These are phyloP conservation scores for Populus ilicifolia DNA, from an alignment of 345 rosid species.

Conservation along the genomic window DNA sequence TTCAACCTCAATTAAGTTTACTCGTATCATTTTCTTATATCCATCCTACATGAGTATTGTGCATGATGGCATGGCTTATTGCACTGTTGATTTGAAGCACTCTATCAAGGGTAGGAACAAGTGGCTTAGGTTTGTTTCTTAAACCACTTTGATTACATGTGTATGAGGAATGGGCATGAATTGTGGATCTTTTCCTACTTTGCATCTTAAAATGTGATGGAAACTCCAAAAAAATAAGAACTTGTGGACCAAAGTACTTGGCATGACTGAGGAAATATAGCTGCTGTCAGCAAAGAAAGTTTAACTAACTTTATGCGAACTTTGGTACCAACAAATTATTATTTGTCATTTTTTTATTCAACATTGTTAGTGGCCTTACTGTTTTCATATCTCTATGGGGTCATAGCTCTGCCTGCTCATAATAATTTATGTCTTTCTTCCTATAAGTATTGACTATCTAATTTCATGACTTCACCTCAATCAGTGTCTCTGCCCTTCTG, in stretches of 20 bases:
- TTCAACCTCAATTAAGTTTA: background rate
- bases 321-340: background rate
- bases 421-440: slow-evolving; percentile 2
- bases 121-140: background rate
- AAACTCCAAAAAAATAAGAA: background rate
- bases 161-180: background rate
- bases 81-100: background rate
- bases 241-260: background rate
- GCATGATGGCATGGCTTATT: background rate
- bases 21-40: background rate
- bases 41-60: background rate
- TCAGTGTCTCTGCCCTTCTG: slow-evolving; percentile 93
- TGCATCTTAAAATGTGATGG: background rate
- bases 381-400: background rate
- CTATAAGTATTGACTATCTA: slow-evolving; percentile 4
- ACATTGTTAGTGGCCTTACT: background rate
- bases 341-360: background rate
- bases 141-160: background rate
- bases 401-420: background rate
- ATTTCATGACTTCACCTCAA: background rate
- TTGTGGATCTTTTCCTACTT: background rate
- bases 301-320: background rate
- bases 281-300: background rate
- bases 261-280: background rate
- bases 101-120: background rate